phyloP scores from a whole-genome alignment of 345 rosid genomes.

The Bretschneidera sinensis region DNA sequence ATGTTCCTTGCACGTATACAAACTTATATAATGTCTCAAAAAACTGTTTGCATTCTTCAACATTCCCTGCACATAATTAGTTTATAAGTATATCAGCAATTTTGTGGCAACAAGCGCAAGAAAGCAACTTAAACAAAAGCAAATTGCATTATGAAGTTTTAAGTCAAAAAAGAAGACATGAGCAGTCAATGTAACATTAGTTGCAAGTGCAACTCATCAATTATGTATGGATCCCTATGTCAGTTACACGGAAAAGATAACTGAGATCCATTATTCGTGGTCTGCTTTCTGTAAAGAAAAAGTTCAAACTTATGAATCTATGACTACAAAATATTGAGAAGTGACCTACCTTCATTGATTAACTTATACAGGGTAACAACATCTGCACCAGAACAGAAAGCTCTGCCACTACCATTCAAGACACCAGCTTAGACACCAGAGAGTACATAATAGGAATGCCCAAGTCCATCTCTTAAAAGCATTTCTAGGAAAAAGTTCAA shows the following conservation, averaged over 20 bases:
- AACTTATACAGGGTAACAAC: conserved; percentile 51
- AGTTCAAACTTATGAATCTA: background rate
- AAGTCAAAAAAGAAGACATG: conserved; percentile 7
- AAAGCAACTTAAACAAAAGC: conserved; percentile 11
- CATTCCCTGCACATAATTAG: conserved; percentile 47
- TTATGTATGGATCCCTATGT: background rate
- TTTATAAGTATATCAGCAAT: conserved; percentile 18
- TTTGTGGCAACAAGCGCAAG: conserved; percentile 8
- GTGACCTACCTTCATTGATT: conserved; percentile 51
- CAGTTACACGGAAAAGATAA: background rate
- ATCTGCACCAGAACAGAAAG: conserved; percentile 86
- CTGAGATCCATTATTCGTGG: background rate
- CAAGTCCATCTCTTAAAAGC: background rate
- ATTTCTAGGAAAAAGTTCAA: background rate
- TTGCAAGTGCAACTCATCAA: background rate
- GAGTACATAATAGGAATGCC: background rate
- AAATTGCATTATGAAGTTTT: background rate
- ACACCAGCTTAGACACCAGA: conserved; percentile 28
- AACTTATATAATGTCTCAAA: conserved; percentile 61
- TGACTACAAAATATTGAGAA: conserved; percentile 1
- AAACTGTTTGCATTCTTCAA: conserved; percentile 65
- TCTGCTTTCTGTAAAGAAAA: background rate
- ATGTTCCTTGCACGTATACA: conserved; percentile 86
- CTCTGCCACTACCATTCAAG: conserved; percentile 60
- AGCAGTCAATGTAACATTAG: background rate